Evolutionary conservation across 2,329 filamentous ascomycete species (phyloP), one percentile per base, ranked within the genome.

Genomic region (Fusarium sp.): DNA sequence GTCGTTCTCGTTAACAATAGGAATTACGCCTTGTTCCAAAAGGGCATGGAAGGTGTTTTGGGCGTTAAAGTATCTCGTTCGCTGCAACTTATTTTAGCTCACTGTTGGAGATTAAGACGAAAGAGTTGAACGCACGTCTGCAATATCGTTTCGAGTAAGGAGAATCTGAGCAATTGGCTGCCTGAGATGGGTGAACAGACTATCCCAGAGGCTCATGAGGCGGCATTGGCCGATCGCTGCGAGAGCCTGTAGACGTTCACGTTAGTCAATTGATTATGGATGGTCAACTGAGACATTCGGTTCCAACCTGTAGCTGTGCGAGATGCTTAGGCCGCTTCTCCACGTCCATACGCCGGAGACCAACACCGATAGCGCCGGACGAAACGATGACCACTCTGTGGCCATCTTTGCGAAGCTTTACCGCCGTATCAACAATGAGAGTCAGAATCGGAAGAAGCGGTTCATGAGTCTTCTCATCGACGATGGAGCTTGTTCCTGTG

Each of bases 1-100:
- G 81, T 99, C 96, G 82, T 99, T 99, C 83, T 99, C 96, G 78
- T 99, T 99, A 72, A 99, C 96, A 77, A 99, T 98, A 14, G 96
- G 96, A 71, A 99, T 97, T 31, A 98, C 95, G 4, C 95, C 95
- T 92, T 98, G 96, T 77, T 95, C 91, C 22, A 99, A 85, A 50
- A 98, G 87, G 81, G 97, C 94, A 57, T 90, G 89, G 80, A 99
- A 93, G 0, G 96, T 98, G 79, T 97, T 98, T 83, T 98, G 94
- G 1, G 96, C 96, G 84, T 99, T 99, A 71, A 95, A 88, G 80
- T 98, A 99, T 86, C 97, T 93, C 33, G 94, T 95, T 67, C 94
- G 91, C 90, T 94, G 44, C n/a, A 38, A 29, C 15, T 42, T 29
- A 20, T 29, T 59, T 60, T 68, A 58, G 45, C 54, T 64, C 36